Evolutionary conservation across 371 early-diverging fungal genomes (phyloP), one percentile per base, ranked within the genome.

Genomic region (Rhizopus arrhizus): DNA sequence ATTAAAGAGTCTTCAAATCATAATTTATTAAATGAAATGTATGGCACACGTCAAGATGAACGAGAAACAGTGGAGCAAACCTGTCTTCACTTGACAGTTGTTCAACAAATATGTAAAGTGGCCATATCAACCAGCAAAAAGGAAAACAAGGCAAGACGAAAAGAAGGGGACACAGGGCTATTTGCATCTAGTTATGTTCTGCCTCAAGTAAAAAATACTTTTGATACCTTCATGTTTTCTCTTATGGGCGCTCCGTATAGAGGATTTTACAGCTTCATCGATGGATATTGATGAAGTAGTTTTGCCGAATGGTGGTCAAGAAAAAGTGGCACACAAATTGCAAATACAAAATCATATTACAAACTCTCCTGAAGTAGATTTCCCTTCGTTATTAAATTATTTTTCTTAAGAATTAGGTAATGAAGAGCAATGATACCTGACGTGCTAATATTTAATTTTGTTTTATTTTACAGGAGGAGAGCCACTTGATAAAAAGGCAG

Each of bases 401-500:
- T 64, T 68, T 35, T 4, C 56, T 22, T 32, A 62, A 56, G 53
- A 56, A 52, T 52, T 63, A 59, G 63, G 63, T 68, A 59, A 59
- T n/a, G n/a, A n/a, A n/a, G n/a, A n/a, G n/a, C n/a, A n/a, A 47
- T 12, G 13, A 15, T 12, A 32, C 12, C 45, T 12, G 11, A 38
- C 11, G 38, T 38, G 11, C 11, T 38, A 38, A 38, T 7, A 15
- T 32, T 31, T 55, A 9, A 47, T 40, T 41, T 11, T 40, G 7
- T 8, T 53, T 11, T 16, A 3, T 46, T 4, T 1, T 40, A 43
- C 28, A 16, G 3, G 15, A 6, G n/a, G 33, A 4, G 33, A 51
- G 4, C 82, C 82, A n/a, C 56, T 88, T 15, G 71, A 82, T 45
- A 85, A 86, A 0, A 72, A 78, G 16, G 81, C 89, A 36, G 86